A percentile compares a stretch with the other conserved stretches of the same genome.
Evolutionary conservation across 768 basidiomycete genomes (phyloP).

Genomic region (Chalciporus chontae): DNA sequence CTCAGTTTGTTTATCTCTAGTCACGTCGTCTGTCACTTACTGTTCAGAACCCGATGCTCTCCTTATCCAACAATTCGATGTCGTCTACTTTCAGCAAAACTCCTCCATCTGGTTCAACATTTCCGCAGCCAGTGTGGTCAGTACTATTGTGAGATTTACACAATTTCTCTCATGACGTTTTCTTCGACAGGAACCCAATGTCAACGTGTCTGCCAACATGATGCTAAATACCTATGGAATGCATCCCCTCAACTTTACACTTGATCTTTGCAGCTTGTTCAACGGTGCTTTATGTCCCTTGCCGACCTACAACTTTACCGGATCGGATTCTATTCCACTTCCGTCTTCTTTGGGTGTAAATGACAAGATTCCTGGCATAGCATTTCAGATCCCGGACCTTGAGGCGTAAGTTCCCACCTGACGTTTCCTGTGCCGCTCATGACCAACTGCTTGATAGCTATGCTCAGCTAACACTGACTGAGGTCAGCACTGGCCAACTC

Average conservation of each 20-base stretch:
- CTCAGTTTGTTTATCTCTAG: conserved; percentile 34
- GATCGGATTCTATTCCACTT: conserved; percentile 64
- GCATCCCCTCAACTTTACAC: conserved; percentile 75
- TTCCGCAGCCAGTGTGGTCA: conserved; percentile 80
- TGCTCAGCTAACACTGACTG: conserved; percentile 71
- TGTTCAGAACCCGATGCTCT: conserved; percentile 77
- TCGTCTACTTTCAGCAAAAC: conserved; percentile 67
- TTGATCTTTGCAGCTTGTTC: conserved; percentile 80
- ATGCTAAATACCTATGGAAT: conserved; percentile 87
- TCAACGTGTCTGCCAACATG: conserved; percentile 80
- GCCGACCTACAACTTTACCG: conserved; percentile 85
- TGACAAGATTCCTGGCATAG: conserved; percentile 67
- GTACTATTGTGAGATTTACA: conserved; percentile 29
- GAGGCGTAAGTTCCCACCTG: conserved; percentile 49
- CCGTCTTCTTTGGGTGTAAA: conserved; percentile 56
- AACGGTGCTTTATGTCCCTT: conserved; percentile 79
- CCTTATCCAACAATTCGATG: conserved; percentile 74
- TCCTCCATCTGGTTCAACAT: conserved; percentile 80
- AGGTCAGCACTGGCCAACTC: conserved; percentile 64
- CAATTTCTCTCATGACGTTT: conserved; percentile 13
- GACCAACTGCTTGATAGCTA: conserved; percentile 34
- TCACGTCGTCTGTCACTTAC: conserved; percentile 86
- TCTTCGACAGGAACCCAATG: conserved; percentile 54
- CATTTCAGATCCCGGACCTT: conserved; percentile 85
- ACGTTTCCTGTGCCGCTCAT: background rate